phyloP scores from a whole-genome alignment of 1,284 basidiomycete genomes.

The Ustilago nuda region DNA sequence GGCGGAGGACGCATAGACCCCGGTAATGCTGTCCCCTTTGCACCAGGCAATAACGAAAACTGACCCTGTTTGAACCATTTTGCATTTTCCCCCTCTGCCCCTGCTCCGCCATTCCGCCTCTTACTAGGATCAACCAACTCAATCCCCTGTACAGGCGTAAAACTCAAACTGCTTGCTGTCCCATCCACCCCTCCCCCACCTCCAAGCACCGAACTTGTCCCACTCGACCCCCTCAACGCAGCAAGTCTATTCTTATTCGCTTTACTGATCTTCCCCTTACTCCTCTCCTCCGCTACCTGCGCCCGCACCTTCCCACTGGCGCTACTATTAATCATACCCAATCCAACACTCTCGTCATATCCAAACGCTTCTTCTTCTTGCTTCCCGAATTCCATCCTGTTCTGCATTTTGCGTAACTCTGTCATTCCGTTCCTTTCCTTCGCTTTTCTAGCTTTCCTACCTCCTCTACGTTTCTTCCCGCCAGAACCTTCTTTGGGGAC shows the following conservation, averaged over 20 bases:
- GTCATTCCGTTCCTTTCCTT: constrained; percentile 98
- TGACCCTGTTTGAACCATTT: constrained; percentile 70
- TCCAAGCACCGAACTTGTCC: constrained; percentile 66
- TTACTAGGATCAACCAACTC: constrained; percentile 70
- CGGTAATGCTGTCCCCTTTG: constrained; percentile 21
- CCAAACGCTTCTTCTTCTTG: constrained; percentile 95
- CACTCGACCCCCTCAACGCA: constrained; percentile 51
- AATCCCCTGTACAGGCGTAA: constrained; percentile 90
- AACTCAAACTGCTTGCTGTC: constrained; percentile 88
- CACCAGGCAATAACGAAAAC: constrained; percentile 64
- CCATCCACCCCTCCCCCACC: constrained; percentile 71
- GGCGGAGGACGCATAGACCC: constrained; percentile 38
- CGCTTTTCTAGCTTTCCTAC: constrained; percentile 91
- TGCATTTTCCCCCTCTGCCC: constrained; percentile 67
- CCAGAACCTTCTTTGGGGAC: constrained; percentile 94
- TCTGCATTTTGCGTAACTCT: constrained; percentile 94
- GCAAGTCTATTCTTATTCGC: constrained; percentile 84
- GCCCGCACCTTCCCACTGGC: constrained; percentile 88
- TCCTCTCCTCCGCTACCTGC: constrained; percentile 84
- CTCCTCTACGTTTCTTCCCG: constrained; percentile 84
- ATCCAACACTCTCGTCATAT: constrained; percentile 93
- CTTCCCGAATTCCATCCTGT: constrained; percentile 95
- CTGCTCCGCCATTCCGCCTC: constrained; percentile 20
- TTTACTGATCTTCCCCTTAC: constrained; percentile 95
- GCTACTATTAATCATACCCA: constrained; percentile 90